Conservation (phyloP, 805 yeast genomes). For the Barnettozyma sp. region DNA sequence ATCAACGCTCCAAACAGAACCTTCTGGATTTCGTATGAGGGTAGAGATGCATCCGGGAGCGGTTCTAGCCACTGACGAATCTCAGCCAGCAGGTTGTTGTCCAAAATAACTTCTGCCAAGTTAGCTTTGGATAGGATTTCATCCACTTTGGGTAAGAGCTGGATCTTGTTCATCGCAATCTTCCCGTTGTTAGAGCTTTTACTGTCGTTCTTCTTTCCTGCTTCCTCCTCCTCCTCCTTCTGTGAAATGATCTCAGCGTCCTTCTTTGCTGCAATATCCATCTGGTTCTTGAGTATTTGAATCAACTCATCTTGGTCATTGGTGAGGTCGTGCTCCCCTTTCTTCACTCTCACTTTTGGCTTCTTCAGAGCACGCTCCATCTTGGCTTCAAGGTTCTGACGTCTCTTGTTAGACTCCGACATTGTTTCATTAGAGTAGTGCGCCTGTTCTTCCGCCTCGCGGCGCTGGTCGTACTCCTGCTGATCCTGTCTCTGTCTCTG, state of each 20-base stretch:
- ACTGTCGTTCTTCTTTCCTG: constrained; percentile 25
- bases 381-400: constrained; percentile 74
- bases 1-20: constrained; percentile 69
- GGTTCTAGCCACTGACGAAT: constrained; percentile 98
- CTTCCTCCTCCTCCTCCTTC: constrained; percentile 24
- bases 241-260: constrained; percentile 48
- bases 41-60: constrained; percentile 93
- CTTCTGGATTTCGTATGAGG: constrained; percentile 94
- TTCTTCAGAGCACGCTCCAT: constrained; percentile 72
- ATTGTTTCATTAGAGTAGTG: constrained; percentile 12
- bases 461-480: constrained; percentile 4
- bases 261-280: constrained; percentile 80
- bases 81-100: constrained; percentile 87
- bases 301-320: constrained; percentile 91
- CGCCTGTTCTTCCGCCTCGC: constrained; percentile 24
- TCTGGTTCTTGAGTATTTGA: constrained; percentile 71
- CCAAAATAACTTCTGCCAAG: constrained; percentile 86
- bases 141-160: constrained; percentile 72
- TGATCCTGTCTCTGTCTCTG: not conserved
- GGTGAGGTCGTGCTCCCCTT: constrained; percentile 90
- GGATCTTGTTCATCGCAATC: constrained; percentile 57
- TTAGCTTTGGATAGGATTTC: constrained; percentile 72
- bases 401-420: constrained; percentile 37
- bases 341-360: constrained; percentile 52
- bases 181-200: constrained; percentile 16